Evolutionary conservation across 202 grass and related monocot genomes (phyloP).

Genomic region (Saccharum hybrid): DNA sequence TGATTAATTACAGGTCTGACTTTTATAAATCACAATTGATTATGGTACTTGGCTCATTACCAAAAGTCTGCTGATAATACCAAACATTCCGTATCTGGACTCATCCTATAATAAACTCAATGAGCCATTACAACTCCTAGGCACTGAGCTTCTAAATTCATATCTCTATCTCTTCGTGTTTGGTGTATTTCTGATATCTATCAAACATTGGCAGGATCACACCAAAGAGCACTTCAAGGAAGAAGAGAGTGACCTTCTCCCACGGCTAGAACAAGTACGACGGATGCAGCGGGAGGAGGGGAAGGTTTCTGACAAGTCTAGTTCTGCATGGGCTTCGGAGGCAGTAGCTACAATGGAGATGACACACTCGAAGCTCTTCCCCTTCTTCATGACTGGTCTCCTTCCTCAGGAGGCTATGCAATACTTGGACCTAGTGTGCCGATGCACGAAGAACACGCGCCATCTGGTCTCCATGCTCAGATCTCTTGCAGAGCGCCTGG

Average conservation of each 20-base stretch:
- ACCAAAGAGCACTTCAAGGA: conserved; percentile 86
- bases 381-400: conserved; percentile 94
- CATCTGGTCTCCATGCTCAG: conserved; percentile 70
- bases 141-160: not conserved
- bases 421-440: conserved; percentile 77
- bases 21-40: not conserved
- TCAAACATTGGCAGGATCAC: conserved; percentile 64
- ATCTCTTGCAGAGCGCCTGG: conserved; percentile 61
- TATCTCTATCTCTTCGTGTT: not conserved
- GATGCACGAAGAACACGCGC: conserved; percentile 56
- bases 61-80: not conserved
- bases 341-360: conserved; percentile 65
- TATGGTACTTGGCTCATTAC: not conserved
- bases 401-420: conserved; percentile 86
- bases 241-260: conserved; percentile 84
- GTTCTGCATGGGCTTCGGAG: conserved; percentile 60
- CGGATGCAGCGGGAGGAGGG: conserved; percentile 71
- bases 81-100: not conserved
- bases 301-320: conserved; percentile 58
- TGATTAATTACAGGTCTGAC: not conserved
- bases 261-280: conserved; percentile 65
- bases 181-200: conserved; percentile 33
- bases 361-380: conserved; percentile 86
- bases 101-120: not conserved
- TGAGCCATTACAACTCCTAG: not conserved